Evolutionary conservation across 2,329 filamentous ascomycete species (phyloP), one percentile per base, ranked within the genome.

Genomic region (Pseudogymnoascus sp.): DNA sequence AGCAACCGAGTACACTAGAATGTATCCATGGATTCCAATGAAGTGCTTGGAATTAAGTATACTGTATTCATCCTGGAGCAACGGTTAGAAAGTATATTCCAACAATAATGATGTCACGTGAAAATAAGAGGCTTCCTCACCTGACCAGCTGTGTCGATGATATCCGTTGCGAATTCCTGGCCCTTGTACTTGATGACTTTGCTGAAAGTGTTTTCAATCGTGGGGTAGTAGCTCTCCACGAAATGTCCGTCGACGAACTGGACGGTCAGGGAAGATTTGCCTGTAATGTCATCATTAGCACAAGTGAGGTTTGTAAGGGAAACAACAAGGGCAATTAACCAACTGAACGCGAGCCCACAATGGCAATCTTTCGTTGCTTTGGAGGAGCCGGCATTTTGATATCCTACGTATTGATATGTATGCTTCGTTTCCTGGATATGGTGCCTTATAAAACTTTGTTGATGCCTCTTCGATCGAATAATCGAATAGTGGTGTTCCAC

Each of bases 31-130:
- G 66, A 97, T 97, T 64, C 94, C 94, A 73, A 99, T 97, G 70
- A 97, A 97, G 73, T 97, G 92, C 77, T 97, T 97, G 64, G 90
- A 95, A 75, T 96, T 97, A 63, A 99, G 80, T 65, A 97, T 96
- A 71, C 90, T 95, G 79, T 99, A 99, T 75, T 99, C 94, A 78
- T 99, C 94, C 87, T 94, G 70, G 62, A 60, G 45, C 18, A 61
- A 58, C 19, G 65, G 39, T 62, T 23, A 56, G 66, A 65, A 64
- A 30, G 63, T 9, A 57, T 48, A 48, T 9, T 23, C 3, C 52
- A 34, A 45, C 34, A 45, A 45, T 61, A 64, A 61, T 64, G 60
- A 21, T 38, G 45, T 39, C 41, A 56, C 41, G 45, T 19, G 57
- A 61, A 55, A 38, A 61, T 48, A 35, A 48, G 33, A 13, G n/a